Base-by-base conservation (phyloP, 305 asterid genomes). In the Euphrasia arctica region DNA sequence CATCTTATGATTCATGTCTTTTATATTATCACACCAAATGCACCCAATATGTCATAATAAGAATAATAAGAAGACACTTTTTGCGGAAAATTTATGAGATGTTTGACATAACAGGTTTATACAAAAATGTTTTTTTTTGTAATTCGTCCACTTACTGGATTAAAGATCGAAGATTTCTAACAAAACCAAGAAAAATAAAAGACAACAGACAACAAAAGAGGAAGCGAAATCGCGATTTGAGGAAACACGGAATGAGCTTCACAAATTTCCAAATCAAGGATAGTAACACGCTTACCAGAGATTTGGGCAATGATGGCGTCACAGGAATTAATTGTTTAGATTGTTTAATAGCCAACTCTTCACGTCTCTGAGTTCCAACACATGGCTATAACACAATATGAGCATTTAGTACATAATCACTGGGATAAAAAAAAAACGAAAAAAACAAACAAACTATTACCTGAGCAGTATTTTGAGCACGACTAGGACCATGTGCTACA, bases 311-410 rank as follows among this genome's bases (percentile, higher is more conserved):
- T 69, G 84, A 70, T 55, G 97, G 91, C 28, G 81, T 88, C 63
- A 88, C 75, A 2, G 98, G 96, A 79, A 91, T 85, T 56, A 91
- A 76, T 72, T 86, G 95, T 77, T 89, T 83, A 43, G 91, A 86
- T 65, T 91, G 95, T 67, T 87, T 91, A 62, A 88, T 78, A 7
- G 90, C 95, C 80, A 86, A 75, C 70, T 91, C 96, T 76, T 86
- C 96, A 29, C 80, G 86, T 70, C 91, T 84, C 69, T 85, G 97
- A 15, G 81, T 79, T 74, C 80, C 95, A 74, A 77, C 68, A 61
- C 86, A 77, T 64, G 77, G 56, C 98, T 91, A 74, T 36, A 67
- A 67, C 66, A 50, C 50, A 49, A 9, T 25, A 9, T 4, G 11
- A 8, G 43, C 43, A 39, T 39, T 39, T 39, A 39, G 43, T 7